Evolutionary conservation across 2,329 filamentous ascomycete genomes (phyloP).

Genomic region (Fusarium proliferatum): DNA sequence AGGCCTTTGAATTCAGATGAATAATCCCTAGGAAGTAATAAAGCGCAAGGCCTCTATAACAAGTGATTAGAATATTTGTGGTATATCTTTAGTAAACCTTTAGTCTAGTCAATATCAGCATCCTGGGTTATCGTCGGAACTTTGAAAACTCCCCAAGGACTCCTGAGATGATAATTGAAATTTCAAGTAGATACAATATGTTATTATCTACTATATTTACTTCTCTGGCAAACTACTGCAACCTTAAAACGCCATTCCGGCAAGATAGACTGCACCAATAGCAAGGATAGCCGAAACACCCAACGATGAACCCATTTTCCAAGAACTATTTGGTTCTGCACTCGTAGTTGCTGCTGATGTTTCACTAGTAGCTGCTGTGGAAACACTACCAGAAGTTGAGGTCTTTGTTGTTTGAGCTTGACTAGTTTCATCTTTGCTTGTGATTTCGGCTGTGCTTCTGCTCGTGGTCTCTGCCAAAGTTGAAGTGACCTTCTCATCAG

Average conservation of each 20-base stretch:
- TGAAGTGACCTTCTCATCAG: neutral
- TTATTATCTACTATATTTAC: fast-evolving
- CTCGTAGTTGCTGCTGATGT: neutral
- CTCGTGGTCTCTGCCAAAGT: neutral
- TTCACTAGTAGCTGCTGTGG: fast-evolving
- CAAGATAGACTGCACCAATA: neutral
- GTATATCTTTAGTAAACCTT: fast-evolving
- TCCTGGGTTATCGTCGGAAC: neutral
- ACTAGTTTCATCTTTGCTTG: neutral
- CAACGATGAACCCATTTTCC: no score
- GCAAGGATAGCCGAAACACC: neutral
- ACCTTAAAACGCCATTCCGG: neutral
- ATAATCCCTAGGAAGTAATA: no score
- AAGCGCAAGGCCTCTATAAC: fast-evolving
- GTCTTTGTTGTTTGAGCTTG: neutral
- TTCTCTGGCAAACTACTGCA: fast-evolving
- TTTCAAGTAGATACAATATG: fast-evolving
- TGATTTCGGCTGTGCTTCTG: no score
- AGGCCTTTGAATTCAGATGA: neutral
- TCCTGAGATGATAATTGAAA: no score
- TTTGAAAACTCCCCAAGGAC: neutral
- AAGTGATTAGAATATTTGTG: neutral
- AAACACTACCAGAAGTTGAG: neutral
- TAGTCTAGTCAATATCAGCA: neutral
- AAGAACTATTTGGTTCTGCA: neutral